phyloP scores from a whole-genome alignment of 768 basidiomycete species.

The Hericium alpestre region DNA sequence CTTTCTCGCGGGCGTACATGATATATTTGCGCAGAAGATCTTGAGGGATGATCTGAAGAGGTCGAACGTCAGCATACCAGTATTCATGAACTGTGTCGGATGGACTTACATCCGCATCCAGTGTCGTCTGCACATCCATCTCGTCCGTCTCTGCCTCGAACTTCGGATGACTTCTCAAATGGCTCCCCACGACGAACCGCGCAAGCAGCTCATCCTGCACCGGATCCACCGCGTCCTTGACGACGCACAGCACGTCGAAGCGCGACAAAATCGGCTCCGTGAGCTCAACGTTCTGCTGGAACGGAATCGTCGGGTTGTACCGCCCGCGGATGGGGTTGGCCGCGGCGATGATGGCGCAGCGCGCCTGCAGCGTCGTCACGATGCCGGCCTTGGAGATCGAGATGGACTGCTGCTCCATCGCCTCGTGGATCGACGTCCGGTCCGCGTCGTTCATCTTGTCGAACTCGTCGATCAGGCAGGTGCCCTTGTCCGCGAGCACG shows the following conservation, averaged over 20 bases:
- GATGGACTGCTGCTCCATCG: conserved; percentile 99
- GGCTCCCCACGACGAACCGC: conserved; percentile 95
- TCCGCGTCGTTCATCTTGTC: conserved; percentile 99
- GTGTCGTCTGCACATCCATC: conserved; percentile 79
- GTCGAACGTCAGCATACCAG: background rate
- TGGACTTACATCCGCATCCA: conserved; percentile 79
- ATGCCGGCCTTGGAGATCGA: conserved; percentile 99
- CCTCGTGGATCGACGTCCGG: conserved; percentile 96
- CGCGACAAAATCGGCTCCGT: conserved; percentile 97
- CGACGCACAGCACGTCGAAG: conserved; percentile 96
- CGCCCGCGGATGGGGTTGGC: conserved; percentile 96
- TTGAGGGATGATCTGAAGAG: conserved; percentile 82
- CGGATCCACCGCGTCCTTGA: conserved; percentile 95
- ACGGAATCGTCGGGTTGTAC: conserved; percentile 97
- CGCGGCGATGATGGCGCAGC: conserved; percentile 95
- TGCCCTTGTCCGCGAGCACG: conserved; percentile 97
- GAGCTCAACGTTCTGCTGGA: conserved; percentile 96
- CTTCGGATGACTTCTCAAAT: conserved; percentile 87
- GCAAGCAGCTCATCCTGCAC: conserved; percentile 94
- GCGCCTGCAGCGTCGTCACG: conserved; percentile 93
- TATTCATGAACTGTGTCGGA: background rate
- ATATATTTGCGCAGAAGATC: conserved; percentile 95
- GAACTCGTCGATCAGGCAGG: conserved; percentile 96
- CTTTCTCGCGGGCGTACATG: conserved; percentile 94
- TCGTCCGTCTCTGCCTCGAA: conserved; percentile 84